Evolutionary conservation across 2,329 filamentous ascomycete species (phyloP), one percentile per base, ranked within the genome.

Genomic region (Colletotrichum aenigma): DNA sequence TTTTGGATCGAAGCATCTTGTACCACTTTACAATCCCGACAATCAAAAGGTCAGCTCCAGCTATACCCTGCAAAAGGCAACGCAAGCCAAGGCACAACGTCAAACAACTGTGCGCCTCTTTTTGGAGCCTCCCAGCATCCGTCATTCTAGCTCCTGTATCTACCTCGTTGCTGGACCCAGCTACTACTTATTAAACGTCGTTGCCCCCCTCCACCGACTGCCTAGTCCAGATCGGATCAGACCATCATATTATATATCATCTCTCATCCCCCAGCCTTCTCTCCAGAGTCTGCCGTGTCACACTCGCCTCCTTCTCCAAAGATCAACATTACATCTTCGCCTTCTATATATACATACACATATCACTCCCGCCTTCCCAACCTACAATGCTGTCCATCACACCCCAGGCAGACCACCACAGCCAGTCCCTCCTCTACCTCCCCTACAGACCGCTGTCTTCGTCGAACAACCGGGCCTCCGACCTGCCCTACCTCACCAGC

Each of bases 331-430:
- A 61, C 58, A 32, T 38, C 30, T 48, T 69, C 66, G 56, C 56
- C 66, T 36, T 71, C 61, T 70, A 70, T 48, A 52, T 69, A 76
- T 61, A 32, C 61, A 73, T 66, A 71, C 61, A 65, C 13, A 56
- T 43, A 56, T 62, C 15, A 34, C 58, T 62, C 12, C 28, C 71
- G 34, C 26, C 58, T 21, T 32, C 58, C 21, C 52, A 65, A 16
- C 56, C 34, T 60, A 77, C 67, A 38, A 77, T 77, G 76, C 76
- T 77, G 67, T 77, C 76, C 58, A 71, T 77, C 75, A 77, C 67
- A 64, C 74, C 75, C 66, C 76, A 77, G 55, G 66, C 66, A 76
- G 71, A 77, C 26, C 68, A 68, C 72, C 71, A 77, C 43, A 74
- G 48, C 73, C 77, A 70, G 69, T 74, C 36, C 52, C 75, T 67